A percentile compares a stretch with the other conserved stretches of the same genome.
Conservation (phyloP, 1,139 yeast genomes). For the Saccharomyces hybrid region DNA sequence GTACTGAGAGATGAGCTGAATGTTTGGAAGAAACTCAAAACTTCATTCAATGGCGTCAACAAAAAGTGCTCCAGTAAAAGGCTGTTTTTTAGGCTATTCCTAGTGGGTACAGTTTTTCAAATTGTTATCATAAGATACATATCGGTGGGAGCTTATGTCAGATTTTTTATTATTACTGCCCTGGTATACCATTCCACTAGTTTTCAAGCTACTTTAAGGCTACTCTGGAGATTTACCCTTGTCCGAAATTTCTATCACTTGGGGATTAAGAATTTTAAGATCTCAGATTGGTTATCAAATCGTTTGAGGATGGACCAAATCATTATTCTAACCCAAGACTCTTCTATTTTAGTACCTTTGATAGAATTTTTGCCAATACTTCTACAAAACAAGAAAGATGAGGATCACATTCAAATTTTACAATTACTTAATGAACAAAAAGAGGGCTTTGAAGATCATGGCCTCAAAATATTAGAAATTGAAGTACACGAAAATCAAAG, state of each 20-base stretch:
- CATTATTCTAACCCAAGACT: constrained; percentile 3
- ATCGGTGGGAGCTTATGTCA: constrained; percentile 11
- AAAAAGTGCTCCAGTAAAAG: neutral
- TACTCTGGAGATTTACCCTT: constrained; percentile 25
- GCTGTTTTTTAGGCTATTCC: neutral
- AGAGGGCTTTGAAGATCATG: neutral
- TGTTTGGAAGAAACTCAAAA: constrained; percentile 4
- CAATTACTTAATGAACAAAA: neutral
- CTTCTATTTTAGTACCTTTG: neutral
- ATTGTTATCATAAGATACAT: constrained; percentile 10
- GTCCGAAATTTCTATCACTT: constrained; percentile 17
- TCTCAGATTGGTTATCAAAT: neutral
- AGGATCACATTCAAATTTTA: neutral
- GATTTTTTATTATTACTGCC: constrained; percentile 6
- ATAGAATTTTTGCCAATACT: neutral
- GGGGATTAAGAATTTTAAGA: constrained; percentile 7
- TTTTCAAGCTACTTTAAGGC: constrained; percentile 23
- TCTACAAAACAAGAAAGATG: neutral
- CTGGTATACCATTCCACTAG: constrained; percentile 24
- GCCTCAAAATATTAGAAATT: constrained; percentile 14
- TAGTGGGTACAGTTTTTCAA: constrained; percentile 13
- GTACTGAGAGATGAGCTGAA: constrained; percentile 15
- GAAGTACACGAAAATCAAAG: constrained; percentile 23
- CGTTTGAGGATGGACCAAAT: constrained; percentile 1
- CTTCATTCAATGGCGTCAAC: neutral